A percentile compares a stretch with the other conserved stretches of the same genome.
phyloP scores from a whole-genome alignment of 176 grass and related monocot genomes.

The Phoenix dactylifera region DNA sequence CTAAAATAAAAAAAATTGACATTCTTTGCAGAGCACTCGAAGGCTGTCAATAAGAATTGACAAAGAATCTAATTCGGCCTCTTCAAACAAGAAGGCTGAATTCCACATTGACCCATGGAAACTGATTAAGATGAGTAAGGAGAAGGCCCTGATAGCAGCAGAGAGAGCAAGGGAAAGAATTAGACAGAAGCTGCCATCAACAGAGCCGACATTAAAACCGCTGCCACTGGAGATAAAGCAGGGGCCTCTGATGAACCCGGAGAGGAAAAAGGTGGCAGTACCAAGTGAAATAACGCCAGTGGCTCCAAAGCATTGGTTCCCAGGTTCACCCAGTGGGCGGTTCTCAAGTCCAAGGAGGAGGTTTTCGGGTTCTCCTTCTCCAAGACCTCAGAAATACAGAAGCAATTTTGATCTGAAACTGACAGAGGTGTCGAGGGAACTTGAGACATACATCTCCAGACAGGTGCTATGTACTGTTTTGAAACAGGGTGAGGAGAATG shows the following conservation, averaged over 20 bases:
- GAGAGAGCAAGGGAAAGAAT: constrained; percentile 74
- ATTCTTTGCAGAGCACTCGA: constrained; percentile 39
- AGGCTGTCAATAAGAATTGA: constrained; percentile 82
- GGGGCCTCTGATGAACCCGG: constrained; percentile 48
- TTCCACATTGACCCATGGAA: constrained; percentile 83
- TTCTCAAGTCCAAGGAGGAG: constrained; percentile 65
- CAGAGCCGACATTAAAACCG: constrained; percentile 47
- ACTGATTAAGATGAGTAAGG: constrained; percentile 81
- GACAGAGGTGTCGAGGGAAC: constrained; percentile 69
- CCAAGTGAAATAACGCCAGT: constrained; percentile 43
- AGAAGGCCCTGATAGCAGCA: constrained; percentile 68
- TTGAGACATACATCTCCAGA: constrained; percentile 74
- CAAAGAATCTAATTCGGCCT: constrained; percentile 30
- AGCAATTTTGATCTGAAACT: constrained; percentile 67
- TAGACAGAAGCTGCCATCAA: constrained; percentile 33
- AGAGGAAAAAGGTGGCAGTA: constrained; percentile 30
- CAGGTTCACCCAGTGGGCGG: constrained; percentile 39
- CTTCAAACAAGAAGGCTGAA: constrained; percentile 40
- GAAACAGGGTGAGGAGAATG: constrained; percentile 50
- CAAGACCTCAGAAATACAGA: constrained; percentile 49
- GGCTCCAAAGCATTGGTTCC: constrained; percentile 47
- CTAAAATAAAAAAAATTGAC: not conserved
- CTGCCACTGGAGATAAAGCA: constrained; percentile 74
- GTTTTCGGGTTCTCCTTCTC: constrained; percentile 67
- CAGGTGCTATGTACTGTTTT: constrained; percentile 70